A percentile compares a stretch with the other conserved stretches of the same genome.
These are phyloP conservation scores for sorghum (Sorghum bicolor) DNA, from an alignment of 176 grass and related monocot species.

Conservation along the genomic window DNA sequence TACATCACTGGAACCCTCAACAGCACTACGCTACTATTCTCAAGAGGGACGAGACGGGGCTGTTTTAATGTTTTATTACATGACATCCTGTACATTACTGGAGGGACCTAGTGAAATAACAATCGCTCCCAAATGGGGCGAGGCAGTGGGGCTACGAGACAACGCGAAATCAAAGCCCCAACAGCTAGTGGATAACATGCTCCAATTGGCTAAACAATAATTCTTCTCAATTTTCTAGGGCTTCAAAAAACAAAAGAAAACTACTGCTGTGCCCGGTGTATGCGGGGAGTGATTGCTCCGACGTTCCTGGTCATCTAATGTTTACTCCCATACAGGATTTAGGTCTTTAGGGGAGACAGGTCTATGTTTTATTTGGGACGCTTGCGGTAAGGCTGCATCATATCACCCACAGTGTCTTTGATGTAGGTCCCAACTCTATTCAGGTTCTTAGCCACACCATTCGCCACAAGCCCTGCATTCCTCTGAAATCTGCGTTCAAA, in stretches of 20 bases:
- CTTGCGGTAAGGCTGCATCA: constrained; percentile 69
- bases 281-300: background rate
- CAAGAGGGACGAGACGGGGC: background rate
- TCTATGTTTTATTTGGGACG: constrained; percentile 65
- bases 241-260: background rate
- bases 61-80: background rate
- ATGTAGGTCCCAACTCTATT: constrained; percentile 76
- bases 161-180: background rate
- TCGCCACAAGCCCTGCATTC: constrained; percentile 79
- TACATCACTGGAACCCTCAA: background rate
- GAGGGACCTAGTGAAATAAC: background rate
- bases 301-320: background rate
- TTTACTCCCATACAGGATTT: constrained; percentile 1
- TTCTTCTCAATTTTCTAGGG: background rate
- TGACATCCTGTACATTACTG: constrained; percentile 29
- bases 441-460: constrained; percentile 72
- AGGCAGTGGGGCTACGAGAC: background rate
- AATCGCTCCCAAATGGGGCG: background rate
- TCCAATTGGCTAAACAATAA: background rate
- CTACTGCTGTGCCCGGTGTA: constrained; percentile 9
- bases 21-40: background rate
- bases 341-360: background rate
- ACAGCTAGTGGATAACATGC: background rate
- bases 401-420: constrained; percentile 77
- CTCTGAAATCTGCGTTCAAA: constrained; percentile 66